Percentiles rank a stretch among this genome's conserved stretches.
phyloP scores from a whole-genome alignment of 192 early-diverging fungal genomes.

The Chytriomyces sp. region DNA sequence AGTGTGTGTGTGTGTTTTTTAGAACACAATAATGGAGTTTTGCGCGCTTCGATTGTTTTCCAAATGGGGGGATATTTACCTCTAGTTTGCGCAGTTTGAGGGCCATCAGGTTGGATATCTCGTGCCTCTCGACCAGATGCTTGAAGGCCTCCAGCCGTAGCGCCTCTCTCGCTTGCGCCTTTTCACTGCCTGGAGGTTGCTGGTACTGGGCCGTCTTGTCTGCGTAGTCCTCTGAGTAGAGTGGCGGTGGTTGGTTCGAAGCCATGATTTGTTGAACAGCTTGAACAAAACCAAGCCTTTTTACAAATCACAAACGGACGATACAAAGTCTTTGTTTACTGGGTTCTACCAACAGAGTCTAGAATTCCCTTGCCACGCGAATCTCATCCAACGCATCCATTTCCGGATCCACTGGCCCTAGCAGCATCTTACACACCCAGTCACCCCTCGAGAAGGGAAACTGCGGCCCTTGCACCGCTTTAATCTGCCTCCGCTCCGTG shows the following conservation, averaged over 20 bases:
- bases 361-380: too few species aligned
- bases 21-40: background rate
- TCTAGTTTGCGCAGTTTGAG: conserved; percentile 19
- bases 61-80: background rate
- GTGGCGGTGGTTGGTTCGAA: too few species aligned
- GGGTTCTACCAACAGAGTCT: too few species aligned
- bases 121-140: background rate
- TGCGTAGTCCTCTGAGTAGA: too few species aligned
- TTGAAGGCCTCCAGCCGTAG: background rate
- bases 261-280: too few species aligned
- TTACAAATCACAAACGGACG: too few species aligned
- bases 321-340: too few species aligned
- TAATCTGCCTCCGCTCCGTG: conserved; percentile 6
- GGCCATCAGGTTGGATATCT: conserved; percentile 27
- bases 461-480: background rate
- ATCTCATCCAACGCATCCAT: conserved; percentile 21
- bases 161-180: background rate
- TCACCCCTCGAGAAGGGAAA: conserved; percentile 17
- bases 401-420: conserved; percentile 8
- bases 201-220: too few species aligned
- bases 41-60: too few species aligned
- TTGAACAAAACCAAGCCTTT: too few species aligned
- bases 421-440: conserved; percentile 23
- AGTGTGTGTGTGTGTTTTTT: background rate
- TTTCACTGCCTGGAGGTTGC: too few species aligned